phyloP scores from a whole-genome alignment of 2,329 filamentous ascomycete genomes.

The Monilinia laxa region DNA sequence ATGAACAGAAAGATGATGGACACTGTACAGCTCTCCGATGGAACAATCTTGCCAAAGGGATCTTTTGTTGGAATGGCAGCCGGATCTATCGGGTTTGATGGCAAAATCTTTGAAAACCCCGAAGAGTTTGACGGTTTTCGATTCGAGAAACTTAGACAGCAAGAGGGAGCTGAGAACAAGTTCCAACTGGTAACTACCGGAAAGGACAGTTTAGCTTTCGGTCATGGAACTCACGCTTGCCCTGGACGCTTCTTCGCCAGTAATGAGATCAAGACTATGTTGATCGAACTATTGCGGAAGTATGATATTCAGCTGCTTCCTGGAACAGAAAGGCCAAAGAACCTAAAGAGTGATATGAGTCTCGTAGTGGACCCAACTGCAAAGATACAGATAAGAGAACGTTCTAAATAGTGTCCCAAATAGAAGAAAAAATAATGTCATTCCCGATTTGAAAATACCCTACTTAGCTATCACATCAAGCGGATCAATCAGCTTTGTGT shows the following conservation, averaged over 20 bases:
- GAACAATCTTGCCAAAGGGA: slow-evolving; percentile 39
- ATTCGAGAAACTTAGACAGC: slow-evolving; percentile 23
- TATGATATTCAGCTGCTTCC: slow-evolving; percentile 32
- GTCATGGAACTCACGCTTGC: slow-evolving; percentile 45
- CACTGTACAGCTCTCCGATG: slow-evolving; percentile 39
- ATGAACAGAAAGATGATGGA: slow-evolving; percentile 29
- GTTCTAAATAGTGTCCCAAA: background rate
- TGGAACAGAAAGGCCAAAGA: slow-evolving; percentile 4
- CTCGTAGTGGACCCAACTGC: slow-evolving; percentile 14
- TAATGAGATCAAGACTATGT: slow-evolving; percentile 41
- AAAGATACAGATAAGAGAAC: slow-evolving; percentile 9
- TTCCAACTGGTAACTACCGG: slow-evolving; percentile 41
- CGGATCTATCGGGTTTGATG: slow-evolving; percentile 19
- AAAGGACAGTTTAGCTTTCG: slow-evolving; percentile 40
- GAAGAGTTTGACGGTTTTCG: slow-evolving; percentile 26
- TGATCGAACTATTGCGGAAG: slow-evolving; percentile 38
- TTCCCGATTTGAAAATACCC: too few relatives aligned
- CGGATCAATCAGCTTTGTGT: too few relatives aligned
- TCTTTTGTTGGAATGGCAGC: slow-evolving; percentile 32
- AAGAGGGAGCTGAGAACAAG: slow-evolving; percentile 19
- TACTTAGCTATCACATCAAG: too few relatives aligned
- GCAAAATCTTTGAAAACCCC: slow-evolving; percentile 16
- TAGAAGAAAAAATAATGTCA: background rate
- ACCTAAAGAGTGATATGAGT: slow-evolving; percentile 19
- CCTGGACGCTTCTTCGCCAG: slow-evolving; percentile 45